Evolutionary conservation across 306 rosid species (phyloP), one percentile per base, ranked within the genome.

Genomic region (Lagenaria siceraria): DNA sequence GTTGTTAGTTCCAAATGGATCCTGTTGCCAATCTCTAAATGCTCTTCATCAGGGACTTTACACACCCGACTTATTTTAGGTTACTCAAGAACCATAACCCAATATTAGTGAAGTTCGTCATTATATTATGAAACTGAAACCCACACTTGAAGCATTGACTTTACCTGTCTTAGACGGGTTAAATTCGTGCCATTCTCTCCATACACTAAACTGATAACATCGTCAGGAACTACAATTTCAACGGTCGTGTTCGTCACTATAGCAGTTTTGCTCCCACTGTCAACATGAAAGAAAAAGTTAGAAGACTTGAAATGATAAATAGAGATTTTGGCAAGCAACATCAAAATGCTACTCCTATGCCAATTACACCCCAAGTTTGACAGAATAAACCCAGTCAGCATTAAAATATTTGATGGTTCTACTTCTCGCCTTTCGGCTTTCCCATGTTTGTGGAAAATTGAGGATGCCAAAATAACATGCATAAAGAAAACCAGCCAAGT

Each of bases 151-250:
- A 72, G 60, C 43, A 72, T 49, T 33, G 24, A 9, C 10, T 22
- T 40, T 79, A 95, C 99, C 99, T 95, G 96, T 89, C 97, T 88
- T 65, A 95, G 69, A 27, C 98, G 98, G 81, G 88, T 79, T 81
- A 95, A 84, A 85, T 95, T 95, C 90, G 84, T 81, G 70, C 99
- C 97, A 81, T 84, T 85, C 82, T 95, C 99, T 78, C 97, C 99
- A 52, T 92, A 95, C 53, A 95, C 97, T 49, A 81, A 88, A 82
- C 90, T 87, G 59, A 95, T 86, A 52, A 92, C 92, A 80, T 89
- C 87, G 52, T 90, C 97, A 25, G 99, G 99, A 83, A 95, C 97
- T 80, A 92, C 74, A 63, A 95, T 89, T 89, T 95, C 99, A 27
- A 95, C 90, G 1, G 96, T 89, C 24, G 99, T 95, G 76, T 89